phyloP scores from a whole-genome alignment of 768 basidiomycete species.

The Tylopilus subfusipes region DNA sequence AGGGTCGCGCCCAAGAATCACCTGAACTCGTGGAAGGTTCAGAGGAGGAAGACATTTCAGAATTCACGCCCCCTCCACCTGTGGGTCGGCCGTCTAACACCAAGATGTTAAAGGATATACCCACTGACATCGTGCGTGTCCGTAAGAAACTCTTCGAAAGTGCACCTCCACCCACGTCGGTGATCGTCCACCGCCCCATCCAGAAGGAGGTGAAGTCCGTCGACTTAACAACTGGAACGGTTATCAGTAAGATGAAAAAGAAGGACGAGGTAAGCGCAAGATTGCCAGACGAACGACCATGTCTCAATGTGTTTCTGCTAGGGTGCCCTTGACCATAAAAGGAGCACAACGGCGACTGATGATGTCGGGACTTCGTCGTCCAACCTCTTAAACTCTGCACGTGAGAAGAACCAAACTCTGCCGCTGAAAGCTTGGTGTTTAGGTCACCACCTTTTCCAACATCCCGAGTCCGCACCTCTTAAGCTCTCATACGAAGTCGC shows the following conservation, averaged over 20 bases:
- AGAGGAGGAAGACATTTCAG: constrained; percentile 23
- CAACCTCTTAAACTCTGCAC: constrained; percentile 18
- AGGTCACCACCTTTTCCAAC: constrained; percentile 18
- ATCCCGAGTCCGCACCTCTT: constrained; percentile 10
- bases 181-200: background rate
- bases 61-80: constrained; percentile 11
- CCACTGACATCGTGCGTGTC: constrained; percentile 13
- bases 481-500: constrained; percentile 13
- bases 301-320: constrained; percentile 9
- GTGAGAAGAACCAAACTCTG: constrained; percentile 1
- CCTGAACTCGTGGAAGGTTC: constrained; percentile 16
- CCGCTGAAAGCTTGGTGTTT: constrained; percentile 30
- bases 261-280: constrained; percentile 22
- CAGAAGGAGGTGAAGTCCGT: background rate
- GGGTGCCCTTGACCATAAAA: background rate
- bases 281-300: background rate
- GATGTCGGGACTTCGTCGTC: constrained; percentile 29
- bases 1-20: constrained; percentile 16
- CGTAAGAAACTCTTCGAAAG: constrained; percentile 12
- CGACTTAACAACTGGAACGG: constrained; percentile 1
- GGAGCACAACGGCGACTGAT: constrained; percentile 8
- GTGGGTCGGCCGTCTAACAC: background rate
- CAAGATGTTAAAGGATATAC: constrained; percentile 15
- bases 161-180: background rate
- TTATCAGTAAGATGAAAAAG: constrained; percentile 23